These are phyloP conservation scores for Fomitopsis schrenkii DNA, from an alignment of 1,284 basidiomycete species.

Conservation along the genomic window DNA sequence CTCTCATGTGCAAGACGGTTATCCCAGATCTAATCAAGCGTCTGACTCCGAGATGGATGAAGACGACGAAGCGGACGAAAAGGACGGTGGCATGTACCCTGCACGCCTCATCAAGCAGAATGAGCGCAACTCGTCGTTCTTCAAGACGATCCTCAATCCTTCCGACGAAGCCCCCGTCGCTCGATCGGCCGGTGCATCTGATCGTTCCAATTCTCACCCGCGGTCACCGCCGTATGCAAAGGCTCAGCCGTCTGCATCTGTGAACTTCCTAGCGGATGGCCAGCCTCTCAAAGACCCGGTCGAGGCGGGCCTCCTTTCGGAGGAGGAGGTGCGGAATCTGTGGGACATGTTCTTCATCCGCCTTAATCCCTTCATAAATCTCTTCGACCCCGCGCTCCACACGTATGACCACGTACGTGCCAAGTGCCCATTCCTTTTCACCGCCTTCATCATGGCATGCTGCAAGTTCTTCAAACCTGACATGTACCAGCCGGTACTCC, in stretches of 20 bases:
- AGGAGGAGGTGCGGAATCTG: constrained; percentile 60
- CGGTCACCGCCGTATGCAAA: constrained; percentile 16
- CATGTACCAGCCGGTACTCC: constrained; percentile 61
- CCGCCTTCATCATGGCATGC: constrained; percentile 76
- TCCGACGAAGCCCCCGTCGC: constrained; percentile 42
- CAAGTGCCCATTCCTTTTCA: constrained; percentile 76
- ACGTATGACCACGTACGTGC: constrained; percentile 70
- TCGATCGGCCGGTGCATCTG: constrained; percentile 12
- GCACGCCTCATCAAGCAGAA: constrained; percentile 72
- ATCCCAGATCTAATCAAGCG: constrained; percentile 20
- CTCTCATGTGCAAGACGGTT: constrained; percentile 30
- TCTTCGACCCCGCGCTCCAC: constrained; percentile 78
- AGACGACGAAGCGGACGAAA: constrained; percentile 57
- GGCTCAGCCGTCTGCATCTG: constrained; percentile 8
- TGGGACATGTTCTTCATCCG: constrained; percentile 76
- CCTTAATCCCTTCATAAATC: constrained; percentile 80
- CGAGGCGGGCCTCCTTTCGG: constrained; percentile 59
- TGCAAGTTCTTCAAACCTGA: constrained; percentile 81
- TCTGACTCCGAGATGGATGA: constrained; percentile 38
- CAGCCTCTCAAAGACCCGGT: constrained; percentile 56
- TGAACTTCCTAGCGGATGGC: constrained; percentile 8
- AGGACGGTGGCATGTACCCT: constrained; percentile 64
- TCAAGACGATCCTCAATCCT: constrained; percentile 76
- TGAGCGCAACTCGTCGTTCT: constrained; percentile 63
- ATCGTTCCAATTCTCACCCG: constrained; percentile 19